Conservation (phyloP, 805 yeast species). For the Yamadazyma scolyti region DNA sequence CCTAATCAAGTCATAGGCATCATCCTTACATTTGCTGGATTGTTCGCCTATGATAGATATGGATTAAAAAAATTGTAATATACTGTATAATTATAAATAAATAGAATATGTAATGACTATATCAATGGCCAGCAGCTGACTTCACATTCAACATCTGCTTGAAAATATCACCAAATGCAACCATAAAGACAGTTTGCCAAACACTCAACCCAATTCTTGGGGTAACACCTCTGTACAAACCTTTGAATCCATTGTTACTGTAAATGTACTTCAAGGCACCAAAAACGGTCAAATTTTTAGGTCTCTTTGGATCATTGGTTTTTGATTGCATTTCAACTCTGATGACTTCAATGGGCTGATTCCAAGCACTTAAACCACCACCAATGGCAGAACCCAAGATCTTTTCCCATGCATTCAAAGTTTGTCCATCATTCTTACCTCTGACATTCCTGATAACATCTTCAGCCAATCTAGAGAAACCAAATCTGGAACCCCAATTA, state of each 20-base stretch:
- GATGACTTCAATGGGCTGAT: slow-evolving; percentile 97
- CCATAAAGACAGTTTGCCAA: slow-evolving; percentile 99
- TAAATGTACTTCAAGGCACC: slow-evolving; percentile 82
- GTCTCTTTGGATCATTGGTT: slow-evolving; percentile 92
- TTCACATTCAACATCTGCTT: slow-evolving; percentile 40
- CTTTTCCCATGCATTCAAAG: slow-evolving; percentile 74
- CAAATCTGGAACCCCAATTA: slow-evolving; percentile 98
- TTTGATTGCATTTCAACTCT: slow-evolving; percentile 98
- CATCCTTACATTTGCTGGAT: slow-evolving; percentile 33
- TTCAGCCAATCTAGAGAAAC: slow-evolving; percentile 88
- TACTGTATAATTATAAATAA: slow-evolving; percentile 2
- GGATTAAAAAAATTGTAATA: slow-evolving; percentile 16
- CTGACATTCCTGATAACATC: slow-evolving; percentile 65
- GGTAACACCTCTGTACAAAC: slow-evolving; percentile 93
- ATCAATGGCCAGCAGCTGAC: slow-evolving; percentile 31
- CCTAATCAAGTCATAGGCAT: slow-evolving; percentile 33
- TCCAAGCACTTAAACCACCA: slow-evolving; percentile 98
- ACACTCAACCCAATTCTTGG: slow-evolving; percentile 96
- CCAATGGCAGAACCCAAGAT: slow-evolving; percentile 84
- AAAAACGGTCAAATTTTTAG: slow-evolving; percentile 78
- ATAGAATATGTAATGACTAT: slow-evolving; percentile 2
- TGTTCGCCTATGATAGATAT: slow-evolving; percentile 41
- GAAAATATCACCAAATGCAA: slow-evolving; percentile 88
- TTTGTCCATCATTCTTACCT: slow-evolving; percentile 55
- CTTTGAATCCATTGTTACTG: slow-evolving; percentile 76